phyloP scores from a whole-genome alignment of 2,329 filamentous ascomycete species.

The Hortaea sp. region DNA sequence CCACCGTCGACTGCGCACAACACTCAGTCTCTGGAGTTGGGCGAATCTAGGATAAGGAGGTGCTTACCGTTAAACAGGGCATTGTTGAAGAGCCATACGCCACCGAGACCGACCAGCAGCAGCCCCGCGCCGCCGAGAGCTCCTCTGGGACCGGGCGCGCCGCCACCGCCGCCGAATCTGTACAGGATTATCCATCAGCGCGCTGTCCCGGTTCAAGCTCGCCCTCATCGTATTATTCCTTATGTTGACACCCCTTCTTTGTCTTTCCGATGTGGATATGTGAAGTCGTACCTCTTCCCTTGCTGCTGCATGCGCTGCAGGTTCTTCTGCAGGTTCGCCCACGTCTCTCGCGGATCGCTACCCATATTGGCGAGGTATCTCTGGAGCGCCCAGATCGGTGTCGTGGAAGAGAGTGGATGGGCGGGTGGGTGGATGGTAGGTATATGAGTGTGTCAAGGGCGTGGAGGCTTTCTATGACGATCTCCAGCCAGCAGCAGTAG shows the following conservation, averaged over 20 bases:
- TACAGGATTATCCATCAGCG: constrained; percentile 9
- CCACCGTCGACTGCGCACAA: constrained; percentile 69
- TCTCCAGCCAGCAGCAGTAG: not conserved
- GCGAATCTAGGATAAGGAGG: not conserved
- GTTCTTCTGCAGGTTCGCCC: constrained; percentile 54
- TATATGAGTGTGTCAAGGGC: not conserved
- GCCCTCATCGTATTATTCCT: not conserved
- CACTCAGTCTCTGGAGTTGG: not conserved
- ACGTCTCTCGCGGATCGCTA: constrained; percentile 54
- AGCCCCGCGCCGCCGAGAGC: constrained; percentile 45
- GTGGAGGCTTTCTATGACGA: not conserved
- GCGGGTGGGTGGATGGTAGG: not conserved
- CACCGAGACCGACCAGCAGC: constrained; percentile 45
- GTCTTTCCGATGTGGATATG: too few species aligned
- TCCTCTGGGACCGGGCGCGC: constrained; percentile 38
- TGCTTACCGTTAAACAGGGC: constrained; percentile 57
- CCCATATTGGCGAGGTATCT: constrained; percentile 7
- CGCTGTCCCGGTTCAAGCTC: not conserved
- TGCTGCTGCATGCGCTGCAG: constrained; percentile 41
- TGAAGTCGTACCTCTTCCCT: constrained; percentile 28
- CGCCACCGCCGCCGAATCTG: constrained; percentile 41
- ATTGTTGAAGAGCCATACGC: constrained; percentile 48
- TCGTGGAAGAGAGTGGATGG: not conserved
- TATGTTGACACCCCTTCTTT: too few species aligned
- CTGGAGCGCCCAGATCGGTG: not conserved